Percentiles rank a stretch among this genome's conserved stretches.
Evolutionary conservation across 2,329 filamentous ascomycete species (phyloP).

Genomic region (Macrophomina pseudophaseolina): DNA sequence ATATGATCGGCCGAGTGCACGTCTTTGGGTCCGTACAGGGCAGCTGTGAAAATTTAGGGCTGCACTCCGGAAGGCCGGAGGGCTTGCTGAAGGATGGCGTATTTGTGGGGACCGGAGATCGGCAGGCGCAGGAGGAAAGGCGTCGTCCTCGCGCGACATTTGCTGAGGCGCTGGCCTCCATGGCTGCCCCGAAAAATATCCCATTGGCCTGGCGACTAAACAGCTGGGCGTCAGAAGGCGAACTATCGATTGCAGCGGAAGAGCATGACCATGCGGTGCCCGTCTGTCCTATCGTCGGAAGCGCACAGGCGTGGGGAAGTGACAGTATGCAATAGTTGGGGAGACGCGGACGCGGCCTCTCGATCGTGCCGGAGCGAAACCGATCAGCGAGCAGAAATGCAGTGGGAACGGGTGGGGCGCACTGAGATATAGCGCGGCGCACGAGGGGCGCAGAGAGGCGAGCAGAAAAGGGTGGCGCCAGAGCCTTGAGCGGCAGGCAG

Average conservation of each 20-base stretch:
- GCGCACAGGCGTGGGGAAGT: neutral
- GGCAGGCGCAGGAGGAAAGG: neutral
- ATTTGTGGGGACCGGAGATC: constrained; percentile 8
- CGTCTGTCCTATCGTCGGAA: neutral
- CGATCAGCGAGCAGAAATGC: neutral
- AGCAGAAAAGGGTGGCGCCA: neutral
- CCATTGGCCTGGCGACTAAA: constrained; percentile 4
- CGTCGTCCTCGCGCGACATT: neutral
- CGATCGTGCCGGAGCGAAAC: neutral
- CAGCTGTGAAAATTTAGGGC: constrained; percentile 7
- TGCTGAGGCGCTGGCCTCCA: neutral
- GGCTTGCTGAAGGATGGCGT: neutral
- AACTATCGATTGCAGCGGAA: neutral
- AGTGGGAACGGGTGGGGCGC: neutral
- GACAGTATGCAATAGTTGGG: neutral
- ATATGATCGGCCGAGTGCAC: neutral
- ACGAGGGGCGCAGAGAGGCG: neutral
- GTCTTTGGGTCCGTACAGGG: neutral
- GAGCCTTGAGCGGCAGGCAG: neutral
- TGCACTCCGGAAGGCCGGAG: neutral
- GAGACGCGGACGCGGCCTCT: neutral
- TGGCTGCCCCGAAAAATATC: neutral
- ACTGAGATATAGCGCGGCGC: neutral
- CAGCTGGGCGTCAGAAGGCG: neutral
- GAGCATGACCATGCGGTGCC: neutral